Evolutionary conservation across 208 protist genomes (phyloP).

Genomic region (Wallacemonas collosoma): DNA sequence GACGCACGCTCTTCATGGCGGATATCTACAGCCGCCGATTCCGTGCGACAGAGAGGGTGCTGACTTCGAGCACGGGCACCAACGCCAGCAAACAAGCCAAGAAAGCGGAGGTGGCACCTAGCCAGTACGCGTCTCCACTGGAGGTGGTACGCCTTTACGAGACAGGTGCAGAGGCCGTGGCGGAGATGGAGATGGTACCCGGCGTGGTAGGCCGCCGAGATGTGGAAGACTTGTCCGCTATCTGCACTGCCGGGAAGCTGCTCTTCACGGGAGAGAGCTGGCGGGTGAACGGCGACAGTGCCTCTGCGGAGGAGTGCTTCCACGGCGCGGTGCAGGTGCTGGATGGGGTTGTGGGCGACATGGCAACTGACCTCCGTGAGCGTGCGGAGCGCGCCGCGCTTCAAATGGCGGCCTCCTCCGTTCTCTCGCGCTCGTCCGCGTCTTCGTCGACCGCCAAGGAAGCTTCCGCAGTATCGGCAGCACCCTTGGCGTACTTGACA

Average conservation of each 20-base stretch:
- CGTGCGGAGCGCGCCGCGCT: slow-evolving; percentile 42
- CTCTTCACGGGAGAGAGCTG: slow-evolving; percentile 76
- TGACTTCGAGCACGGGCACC: slow-evolving; percentile 23
- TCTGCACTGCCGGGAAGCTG: slow-evolving; percentile 62
- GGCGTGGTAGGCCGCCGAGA: slow-evolving; percentile 66
- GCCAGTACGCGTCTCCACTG: slow-evolving; percentile 81
- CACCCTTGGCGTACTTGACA: slow-evolving; percentile 31
- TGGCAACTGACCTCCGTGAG: slow-evolving; percentile 33
- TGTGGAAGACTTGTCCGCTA: slow-evolving; percentile 41
- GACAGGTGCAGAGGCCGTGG: slow-evolving; percentile 59
- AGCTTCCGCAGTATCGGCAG: background rate
- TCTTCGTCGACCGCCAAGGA: background rate
- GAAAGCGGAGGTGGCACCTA: slow-evolving; percentile 50
- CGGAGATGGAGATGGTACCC: slow-evolving; percentile 81
- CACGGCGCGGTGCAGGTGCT: slow-evolving; percentile 48
- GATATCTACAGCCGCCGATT: slow-evolving; percentile 73
- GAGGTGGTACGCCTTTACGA: slow-evolving; percentile 86
- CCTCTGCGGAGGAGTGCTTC: slow-evolving; percentile 47
- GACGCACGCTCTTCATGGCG: slow-evolving; percentile 74
- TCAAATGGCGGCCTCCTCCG: slow-evolving; percentile 38
- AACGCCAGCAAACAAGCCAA: slow-evolving; percentile 16
- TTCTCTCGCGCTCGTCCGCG: slow-evolving; percentile 26
- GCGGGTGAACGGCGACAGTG: slow-evolving; percentile 43
- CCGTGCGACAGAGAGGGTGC: slow-evolving; percentile 61
- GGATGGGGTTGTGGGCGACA: slow-evolving; percentile 14